phyloP scores from a whole-genome alignment of 2,329 filamentous ascomycete genomes.

The Colletotrichum graminicola region DNA sequence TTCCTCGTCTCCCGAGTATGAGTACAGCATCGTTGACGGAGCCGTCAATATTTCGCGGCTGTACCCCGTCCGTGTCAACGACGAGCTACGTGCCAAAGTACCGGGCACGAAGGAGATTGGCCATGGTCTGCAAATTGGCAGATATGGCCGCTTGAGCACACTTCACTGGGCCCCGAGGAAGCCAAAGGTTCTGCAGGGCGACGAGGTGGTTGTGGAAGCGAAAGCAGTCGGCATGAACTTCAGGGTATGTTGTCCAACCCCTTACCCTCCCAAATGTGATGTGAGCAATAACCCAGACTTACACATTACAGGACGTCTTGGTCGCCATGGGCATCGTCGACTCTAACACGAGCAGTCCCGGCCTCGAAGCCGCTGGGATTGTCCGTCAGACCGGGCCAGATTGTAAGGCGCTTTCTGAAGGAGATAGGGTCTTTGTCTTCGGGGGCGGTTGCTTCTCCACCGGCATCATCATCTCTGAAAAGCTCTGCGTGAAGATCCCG shows the following conservation, averaged over 20 bases:
- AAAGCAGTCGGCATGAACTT: constrained; percentile 34
- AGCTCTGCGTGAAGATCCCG: constrained; percentile 50
- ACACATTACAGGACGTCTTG: constrained; percentile 17
- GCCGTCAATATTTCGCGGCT: constrained; percentile 5
- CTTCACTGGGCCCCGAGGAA: constrained; percentile 11
- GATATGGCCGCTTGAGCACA: constrained; percentile 23
- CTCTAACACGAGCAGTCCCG: constrained; percentile 39
- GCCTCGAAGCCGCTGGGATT: constrained; percentile 50
- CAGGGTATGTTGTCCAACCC: constrained; percentile 9
- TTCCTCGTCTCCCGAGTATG: constrained; percentile 1
- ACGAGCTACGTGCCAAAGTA: background rate
- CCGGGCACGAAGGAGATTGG: background rate
- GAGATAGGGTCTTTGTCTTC: constrained; percentile 25
- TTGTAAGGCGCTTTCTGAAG: constrained; percentile 48
- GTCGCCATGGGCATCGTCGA: constrained; percentile 46
- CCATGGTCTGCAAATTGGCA: constrained; percentile 11
- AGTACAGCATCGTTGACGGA: constrained; percentile 6
- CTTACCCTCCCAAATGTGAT: constrained; percentile 47
- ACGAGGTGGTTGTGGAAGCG: constrained; percentile 20
- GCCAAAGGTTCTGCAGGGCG: background rate
- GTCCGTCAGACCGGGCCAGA: constrained; percentile 48
- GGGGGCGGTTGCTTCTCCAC: constrained; percentile 32
- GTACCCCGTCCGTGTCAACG: constrained; percentile 15
- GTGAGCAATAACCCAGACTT: background rate
- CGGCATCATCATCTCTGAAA: constrained; percentile 10